Base-by-base conservation (phyloP, 805 yeast species). In the Saturnispora serradocipensis region DNA sequence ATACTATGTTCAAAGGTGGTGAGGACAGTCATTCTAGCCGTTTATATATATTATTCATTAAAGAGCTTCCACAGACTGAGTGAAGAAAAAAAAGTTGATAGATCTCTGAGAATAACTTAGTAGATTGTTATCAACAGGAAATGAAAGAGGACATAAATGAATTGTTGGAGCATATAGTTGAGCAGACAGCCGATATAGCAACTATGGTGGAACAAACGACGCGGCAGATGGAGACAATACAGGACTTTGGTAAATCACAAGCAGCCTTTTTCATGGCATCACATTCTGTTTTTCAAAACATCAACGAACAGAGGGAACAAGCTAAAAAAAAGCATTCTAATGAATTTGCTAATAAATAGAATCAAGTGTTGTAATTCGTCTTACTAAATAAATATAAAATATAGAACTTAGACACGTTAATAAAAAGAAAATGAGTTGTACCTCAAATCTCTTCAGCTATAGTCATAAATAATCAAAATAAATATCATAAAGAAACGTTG, bases 181-280 rank as follows among this genome's bases (percentile, higher is more conserved):
- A 54, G 22, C 61, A 63, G 28, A 46, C 63, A 16, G 54, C 54
- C n/a, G 52, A 56, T 1, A 44, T 63, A 46, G 55, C 59, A 42
- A 49, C 54, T 18, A 58, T 62, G 1, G 49, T 60, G 3, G 51
- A 56, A 27, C 57, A 55, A 25, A 58, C 66, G 0, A 57, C 65
- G 1, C 53, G 58, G 13, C 68, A 65, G 47, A 61, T 59, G 53
- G 59, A 58, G 13, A 50, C 55, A 2, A 60, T 65, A 22, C 59
- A 64, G 45, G 56, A 59, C 27, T 53, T 65, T 5, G 66, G 65
- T 4, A 56, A 53, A 25, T 61, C 61, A 10, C 68, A 65, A 40
- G 58, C 67, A 2, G 58, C 62, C 5, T 54, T 61, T 44, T 60
- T 66, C 40, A 65, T 64, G 65, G 58, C 64, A 25, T 58, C 68